Conservation (phyloP, 2,329 filamentous ascomycete genomes). For the Microthyrium microscopicum region DNA sequence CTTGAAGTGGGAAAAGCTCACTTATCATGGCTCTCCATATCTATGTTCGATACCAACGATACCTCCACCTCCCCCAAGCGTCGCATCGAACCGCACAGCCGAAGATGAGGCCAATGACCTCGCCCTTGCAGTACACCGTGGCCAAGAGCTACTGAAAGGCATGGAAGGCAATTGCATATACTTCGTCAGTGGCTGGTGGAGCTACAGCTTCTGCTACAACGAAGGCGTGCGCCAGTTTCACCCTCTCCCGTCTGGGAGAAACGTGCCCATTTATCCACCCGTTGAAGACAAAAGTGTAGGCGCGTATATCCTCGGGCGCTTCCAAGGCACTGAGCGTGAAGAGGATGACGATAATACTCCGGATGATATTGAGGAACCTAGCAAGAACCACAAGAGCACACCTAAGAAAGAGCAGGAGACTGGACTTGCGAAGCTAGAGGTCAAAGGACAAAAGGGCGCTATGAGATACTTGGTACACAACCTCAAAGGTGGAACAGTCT, state of each 20-base stretch:
- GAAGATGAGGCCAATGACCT: conserved; percentile 70
- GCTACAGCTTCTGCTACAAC: conserved; percentile 86
- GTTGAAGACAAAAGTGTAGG: conserved; percentile 59
- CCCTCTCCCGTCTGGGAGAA: conserved; percentile 53
- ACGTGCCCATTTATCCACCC: conserved; percentile 51
- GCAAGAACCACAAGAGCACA: conserved; percentile 12
- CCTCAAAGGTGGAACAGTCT: conserved; percentile 62
- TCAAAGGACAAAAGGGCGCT: conserved; percentile 71
- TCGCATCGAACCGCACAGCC: conserved; percentile 25
- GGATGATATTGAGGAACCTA: conserved; percentile 10
- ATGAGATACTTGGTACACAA: conserved; percentile 75
- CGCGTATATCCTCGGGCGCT: conserved; percentile 61
- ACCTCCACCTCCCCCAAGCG: conserved; percentile 25
- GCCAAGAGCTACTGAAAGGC: conserved; percentile 62
- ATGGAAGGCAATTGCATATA: conserved; percentile 73
- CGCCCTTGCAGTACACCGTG: conserved; percentile 55
- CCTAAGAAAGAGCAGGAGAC: conserved; percentile 9
- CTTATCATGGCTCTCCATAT: too few relatives aligned
- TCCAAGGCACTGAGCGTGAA: conserved; percentile 21
- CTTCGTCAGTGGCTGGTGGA: conserved; percentile 83
- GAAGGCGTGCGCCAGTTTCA: conserved; percentile 82
- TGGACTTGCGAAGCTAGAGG: conserved; percentile 48
- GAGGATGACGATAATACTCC: conserved; percentile 11
- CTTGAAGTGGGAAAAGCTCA: too few relatives aligned
- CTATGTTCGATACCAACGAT: conserved; percentile 62